Percentiles rank a stretch among this genome's conserved stretches.
Conservation (phyloP, 805 yeast species). For the Ogataea minuta region DNA sequence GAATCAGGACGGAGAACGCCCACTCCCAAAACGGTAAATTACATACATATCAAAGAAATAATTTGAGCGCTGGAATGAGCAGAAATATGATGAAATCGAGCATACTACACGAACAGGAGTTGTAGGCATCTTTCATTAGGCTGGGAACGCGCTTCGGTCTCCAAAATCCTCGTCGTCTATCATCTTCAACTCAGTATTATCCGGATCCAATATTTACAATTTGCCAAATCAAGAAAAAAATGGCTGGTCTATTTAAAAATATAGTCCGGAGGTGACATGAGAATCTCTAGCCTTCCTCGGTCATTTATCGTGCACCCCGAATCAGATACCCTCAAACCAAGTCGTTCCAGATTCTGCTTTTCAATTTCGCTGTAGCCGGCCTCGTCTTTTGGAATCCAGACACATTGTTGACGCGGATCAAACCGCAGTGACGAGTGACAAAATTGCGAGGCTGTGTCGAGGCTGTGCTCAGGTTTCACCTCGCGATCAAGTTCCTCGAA, state of each 20-base stretch:
- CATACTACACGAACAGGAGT: background rate
- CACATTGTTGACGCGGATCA: conserved; percentile 18
- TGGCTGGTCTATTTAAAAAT: conserved; percentile 21
- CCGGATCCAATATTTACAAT: conserved; percentile 10
- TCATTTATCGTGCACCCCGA: conserved; percentile 19
- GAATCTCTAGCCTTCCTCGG: conserved; percentile 11
- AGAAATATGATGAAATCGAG: background rate
- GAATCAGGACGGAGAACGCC: conserved; percentile 10
- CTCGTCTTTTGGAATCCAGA: conserved; percentile 34
- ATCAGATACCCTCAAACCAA: conserved; percentile 22
- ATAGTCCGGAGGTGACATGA: conserved; percentile 21
- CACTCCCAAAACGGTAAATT: conserved; percentile 10
- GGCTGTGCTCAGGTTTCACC: conserved; percentile 2
- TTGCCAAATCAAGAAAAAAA: conserved; percentile 17
- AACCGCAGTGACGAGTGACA: conserved; percentile 27
- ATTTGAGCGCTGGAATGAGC: background rate
- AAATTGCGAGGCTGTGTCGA: conserved; percentile 15
- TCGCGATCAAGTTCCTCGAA: conserved; percentile 8
- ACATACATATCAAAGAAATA: conserved; percentile 4
- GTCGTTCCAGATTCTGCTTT: conserved; percentile 21
- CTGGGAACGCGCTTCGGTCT: too few relatives aligned
- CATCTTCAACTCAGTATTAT: too few relatives aligned
- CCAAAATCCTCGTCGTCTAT: too few relatives aligned
- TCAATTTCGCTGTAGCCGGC: conserved; percentile 32
- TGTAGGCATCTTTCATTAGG: too few relatives aligned